Evolutionary conservation across 805 yeast genomes (phyloP).

Genomic region (Pichia nakasei): DNA sequence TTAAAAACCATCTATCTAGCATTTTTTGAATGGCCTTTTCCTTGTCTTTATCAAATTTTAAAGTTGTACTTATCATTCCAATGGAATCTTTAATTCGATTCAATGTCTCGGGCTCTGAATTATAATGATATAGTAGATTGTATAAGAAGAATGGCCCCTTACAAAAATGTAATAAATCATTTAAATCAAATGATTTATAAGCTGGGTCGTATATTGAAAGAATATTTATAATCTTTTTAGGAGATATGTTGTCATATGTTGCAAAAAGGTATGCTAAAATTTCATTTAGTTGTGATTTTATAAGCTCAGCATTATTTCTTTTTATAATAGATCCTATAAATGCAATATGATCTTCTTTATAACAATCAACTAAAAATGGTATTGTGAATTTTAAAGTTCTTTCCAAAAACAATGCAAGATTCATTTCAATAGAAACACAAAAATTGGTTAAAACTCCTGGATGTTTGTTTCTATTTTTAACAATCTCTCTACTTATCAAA

Average conservation of each 20-base stretch:
- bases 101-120: slow-evolving; percentile 19
- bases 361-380: slow-evolving; percentile 64
- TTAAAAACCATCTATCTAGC: slow-evolving; percentile 37
- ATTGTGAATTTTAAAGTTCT: slow-evolving; percentile 67
- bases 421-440: slow-evolving; percentile 56
- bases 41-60: slow-evolving; percentile 14
- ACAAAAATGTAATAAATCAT: slow-evolving; percentile 23
- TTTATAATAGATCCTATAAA: slow-evolving; percentile 49
- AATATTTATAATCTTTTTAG: slow-evolving; percentile 41
- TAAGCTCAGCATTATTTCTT: slow-evolving; percentile 37
- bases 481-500: slow-evolving; percentile 53
- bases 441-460: slow-evolving; percentile 50
- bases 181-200: slow-evolving; percentile 27
- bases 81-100: slow-evolving; percentile 36
- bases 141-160: slow-evolving; percentile 2
- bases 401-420: slow-evolving; percentile 50
- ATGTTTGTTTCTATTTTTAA: slow-evolving; percentile 41
- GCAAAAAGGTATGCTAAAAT: slow-evolving; percentile 53
- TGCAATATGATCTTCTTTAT: slow-evolving; percentile 53
- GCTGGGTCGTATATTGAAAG: slow-evolving; percentile 45
- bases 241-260: slow-evolving; percentile 39
- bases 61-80: slow-evolving; percentile 17
- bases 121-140: slow-evolving; percentile 32
- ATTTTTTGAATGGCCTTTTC: slow-evolving; percentile 22
- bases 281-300: slow-evolving; percentile 39